Base-by-base conservation (phyloP, 805 yeast species). In the Saccharomycopsis babjevae region DNA sequence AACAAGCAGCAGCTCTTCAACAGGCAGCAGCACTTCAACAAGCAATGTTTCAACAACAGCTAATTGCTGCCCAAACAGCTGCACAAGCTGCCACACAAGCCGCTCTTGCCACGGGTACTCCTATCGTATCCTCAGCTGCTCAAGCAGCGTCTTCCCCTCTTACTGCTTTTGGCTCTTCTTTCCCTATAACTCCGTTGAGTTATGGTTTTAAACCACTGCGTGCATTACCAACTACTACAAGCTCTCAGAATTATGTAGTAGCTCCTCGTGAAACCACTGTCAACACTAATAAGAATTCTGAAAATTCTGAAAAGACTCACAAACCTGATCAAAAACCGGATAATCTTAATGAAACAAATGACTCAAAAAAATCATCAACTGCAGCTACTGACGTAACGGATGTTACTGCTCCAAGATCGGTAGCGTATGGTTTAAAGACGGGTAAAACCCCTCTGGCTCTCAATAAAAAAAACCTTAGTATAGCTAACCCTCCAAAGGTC, bases 151-250 rank as follows among this genome's bases (percentile, higher is more conserved):
- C 52, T 22, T 46, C 52, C 10, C 52, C 52, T 16, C 52, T 46
- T 11, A 46, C 52, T 20, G 52, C 52, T n/a, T 46, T 46, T 25
- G 52, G 52, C 4, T 16, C 52, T 25, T 54, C 39, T 15, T 54
- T 52, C 10, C 65, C 65, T 18, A 57, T 61, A 15, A 63, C 65
- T 20, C 65, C 65, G 11, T 50, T 63, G 18, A 58, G 42, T 30
- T 56, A 61, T 28, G 65, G 59, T 13, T 63, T 63, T 56, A 62
- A 59, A 42, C 22, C 25, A 13, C 34, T 32, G 28, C 61, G 55
- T 28, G 32, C 52, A 46, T 32, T 28, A 2, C 56, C 57, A 13
- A 54, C 58, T 8, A 25, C 43, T 3, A 61, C 63, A 22, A 40
- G 62, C 13, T 39, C 57, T 6, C 59, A 63, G 22, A 63, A 63